Conservation (phyloP, 2,329 filamentous ascomycete genomes). For the Pyricularia sp. region DNA sequence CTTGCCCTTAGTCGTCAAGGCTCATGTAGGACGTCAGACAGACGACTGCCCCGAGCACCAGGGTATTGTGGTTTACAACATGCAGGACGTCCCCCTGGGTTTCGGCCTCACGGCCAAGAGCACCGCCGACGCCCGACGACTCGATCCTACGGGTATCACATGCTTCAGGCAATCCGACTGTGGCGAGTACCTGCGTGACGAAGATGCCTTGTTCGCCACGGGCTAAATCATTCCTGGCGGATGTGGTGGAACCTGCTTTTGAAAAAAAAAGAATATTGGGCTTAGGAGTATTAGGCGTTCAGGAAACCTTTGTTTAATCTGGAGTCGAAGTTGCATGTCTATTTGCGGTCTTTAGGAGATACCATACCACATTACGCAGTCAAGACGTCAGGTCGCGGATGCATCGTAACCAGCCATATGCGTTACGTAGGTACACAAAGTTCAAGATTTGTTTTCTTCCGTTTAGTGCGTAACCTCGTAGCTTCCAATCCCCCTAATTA, state of each 20-base stretch:
- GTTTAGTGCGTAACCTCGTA: conserved; percentile 9
- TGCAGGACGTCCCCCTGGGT: conserved; percentile 87
- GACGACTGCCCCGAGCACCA: conserved; percentile 91
- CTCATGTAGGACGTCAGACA: conserved; percentile 63
- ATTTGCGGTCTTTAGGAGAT: not conserved
- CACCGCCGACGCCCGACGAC: conserved; percentile 65
- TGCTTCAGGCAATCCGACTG: conserved; percentile 88
- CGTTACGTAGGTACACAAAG: not conserved
- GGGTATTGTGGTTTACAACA: conserved; percentile 77
- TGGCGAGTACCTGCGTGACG: conserved; percentile 86
- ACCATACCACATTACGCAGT: not conserved
- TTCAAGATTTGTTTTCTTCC: not conserved
- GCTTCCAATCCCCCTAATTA: conserved; percentile 11
- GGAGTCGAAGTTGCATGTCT: not conserved
- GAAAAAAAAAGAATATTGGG: not conserved
- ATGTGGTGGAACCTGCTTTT: not conserved
- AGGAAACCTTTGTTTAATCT: not conserved
- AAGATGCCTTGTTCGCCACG: conserved; percentile 50
- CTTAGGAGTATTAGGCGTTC: conserved; percentile 1
- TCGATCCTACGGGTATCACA: conserved; percentile 83
- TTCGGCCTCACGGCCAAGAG: conserved; percentile 87
- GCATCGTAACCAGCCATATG: not conserved
- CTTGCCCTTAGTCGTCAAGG: conserved; percentile 43
- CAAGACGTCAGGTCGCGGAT: not conserved
- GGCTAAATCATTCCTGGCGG: conserved; percentile 19